A percentile compares a stretch with the other conserved stretches of the same genome.
Conservation (phyloP, 228 moss, liverwort and hornwort species). For the Sphagnum fallax region DNA sequence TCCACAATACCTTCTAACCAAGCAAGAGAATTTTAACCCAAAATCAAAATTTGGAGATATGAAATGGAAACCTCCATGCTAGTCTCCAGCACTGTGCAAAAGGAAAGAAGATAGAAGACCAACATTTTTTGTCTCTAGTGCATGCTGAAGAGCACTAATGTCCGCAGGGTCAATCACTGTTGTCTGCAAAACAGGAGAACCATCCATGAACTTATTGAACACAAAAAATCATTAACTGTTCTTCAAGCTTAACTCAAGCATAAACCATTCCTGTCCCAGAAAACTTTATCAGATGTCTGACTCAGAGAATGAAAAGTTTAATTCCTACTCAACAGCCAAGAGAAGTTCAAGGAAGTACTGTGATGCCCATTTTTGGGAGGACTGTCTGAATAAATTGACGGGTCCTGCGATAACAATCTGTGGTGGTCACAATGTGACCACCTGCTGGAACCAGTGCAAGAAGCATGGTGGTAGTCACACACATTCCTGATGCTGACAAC, state of each 20-base stretch:
- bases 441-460: conserved; percentile 92
- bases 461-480: conserved; percentile 93
- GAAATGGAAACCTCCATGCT: too few relatives aligned
- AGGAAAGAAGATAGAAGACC: conserved; percentile 6
- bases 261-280: too few relatives aligned
- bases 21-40: too few relatives aligned
- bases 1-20: too few relatives aligned
- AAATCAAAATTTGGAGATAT: too few relatives aligned
- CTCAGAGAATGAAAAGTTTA: too few relatives aligned
- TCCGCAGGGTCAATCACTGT: conserved; percentile 96
- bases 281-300: too few relatives aligned
- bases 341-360: conserved; percentile 23
- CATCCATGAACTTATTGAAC: too few relatives aligned
- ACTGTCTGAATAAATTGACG: conserved; percentile 99
- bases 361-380: conserved; percentile 97
- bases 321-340: too few relatives aligned
- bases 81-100: too few relatives aligned
- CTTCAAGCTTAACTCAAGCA: too few relatives aligned
- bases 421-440: conserved; percentile 90
- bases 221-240: too few relatives aligned
- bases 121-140: conserved; percentile 79
- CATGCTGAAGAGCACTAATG: conserved; percentile 47
- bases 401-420: conserved; percentile 96
- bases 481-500: conserved; percentile 96
- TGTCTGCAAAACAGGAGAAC: conserved; percentile 33